Conservation (phyloP, 345 rosid species). For the Carallia pectinifolia region DNA sequence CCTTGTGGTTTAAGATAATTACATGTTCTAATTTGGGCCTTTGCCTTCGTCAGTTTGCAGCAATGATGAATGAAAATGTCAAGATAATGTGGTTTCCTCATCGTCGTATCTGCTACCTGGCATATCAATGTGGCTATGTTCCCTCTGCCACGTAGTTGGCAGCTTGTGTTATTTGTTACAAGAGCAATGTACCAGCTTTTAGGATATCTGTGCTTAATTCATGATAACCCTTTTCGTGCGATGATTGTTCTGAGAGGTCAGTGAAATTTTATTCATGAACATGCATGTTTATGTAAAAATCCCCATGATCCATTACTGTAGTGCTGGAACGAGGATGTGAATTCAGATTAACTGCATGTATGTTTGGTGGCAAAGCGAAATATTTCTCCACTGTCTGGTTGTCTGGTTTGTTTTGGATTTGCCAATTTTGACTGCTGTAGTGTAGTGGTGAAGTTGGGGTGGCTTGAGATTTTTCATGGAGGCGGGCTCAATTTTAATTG, state of each 20-base stretch:
- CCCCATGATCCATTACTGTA: too few species aligned
- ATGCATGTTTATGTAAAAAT: not conserved
- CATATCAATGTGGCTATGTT: not conserved
- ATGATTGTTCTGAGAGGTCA: not conserved
- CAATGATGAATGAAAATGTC: constrained; percentile 3
- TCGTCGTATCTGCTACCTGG: not conserved
- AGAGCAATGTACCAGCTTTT: not conserved
- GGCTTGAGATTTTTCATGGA: too few species aligned
- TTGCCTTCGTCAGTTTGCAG: constrained; percentile 11
- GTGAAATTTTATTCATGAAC: too few species aligned
- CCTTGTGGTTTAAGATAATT: too few species aligned
- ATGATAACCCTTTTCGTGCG: not conserved
- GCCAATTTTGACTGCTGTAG: too few species aligned
- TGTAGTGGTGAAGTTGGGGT: too few species aligned
- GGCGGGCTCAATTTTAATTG: too few species aligned
- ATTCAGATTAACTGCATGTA: too few species aligned
- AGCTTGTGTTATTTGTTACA: not conserved
- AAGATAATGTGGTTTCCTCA: not conserved
- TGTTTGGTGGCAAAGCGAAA: too few species aligned
- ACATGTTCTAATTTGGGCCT: not conserved
- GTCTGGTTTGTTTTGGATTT: too few species aligned
- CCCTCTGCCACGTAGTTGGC: not conserved
- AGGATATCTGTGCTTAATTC: not conserved
- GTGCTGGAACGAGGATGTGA: not conserved
- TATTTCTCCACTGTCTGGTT: too few species aligned